phyloP scores from a whole-genome alignment of 495 filamentous ascomycete genomes.

The Darksidea phi region DNA sequence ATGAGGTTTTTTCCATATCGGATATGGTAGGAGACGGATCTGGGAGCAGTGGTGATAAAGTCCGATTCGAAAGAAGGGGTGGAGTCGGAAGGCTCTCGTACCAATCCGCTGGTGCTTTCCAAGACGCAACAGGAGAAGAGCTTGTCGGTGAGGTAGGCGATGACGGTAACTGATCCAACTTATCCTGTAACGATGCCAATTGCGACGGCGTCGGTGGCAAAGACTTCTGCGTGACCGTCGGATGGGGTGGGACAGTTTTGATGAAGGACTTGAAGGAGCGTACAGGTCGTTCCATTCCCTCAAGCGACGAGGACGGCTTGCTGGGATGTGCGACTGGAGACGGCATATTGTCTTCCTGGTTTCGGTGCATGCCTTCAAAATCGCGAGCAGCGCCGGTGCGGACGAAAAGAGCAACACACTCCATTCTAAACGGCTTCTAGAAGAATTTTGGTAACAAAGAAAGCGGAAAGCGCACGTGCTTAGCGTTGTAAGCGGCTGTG shows the following conservation, averaged over 20 bases:
- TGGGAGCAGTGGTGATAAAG: conserved; percentile 31
- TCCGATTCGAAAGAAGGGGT: background rate
- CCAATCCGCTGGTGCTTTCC: conserved; percentile 32
- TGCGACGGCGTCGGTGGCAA: conserved; percentile 34
- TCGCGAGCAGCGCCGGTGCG: background rate
- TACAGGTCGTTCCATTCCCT: conserved; percentile 35
- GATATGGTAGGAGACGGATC: conserved; percentile 18
- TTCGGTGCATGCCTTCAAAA: conserved; percentile 19
- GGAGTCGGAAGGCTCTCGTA: conserved; percentile 6
- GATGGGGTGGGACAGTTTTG: conserved; percentile 25
- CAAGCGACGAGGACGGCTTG: conserved; percentile 25
- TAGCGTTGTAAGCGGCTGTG: conserved; percentile 3
- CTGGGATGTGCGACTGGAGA: conserved; percentile 24
- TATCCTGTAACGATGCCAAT: too few relatives aligned
- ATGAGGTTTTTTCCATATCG: conserved; percentile 11
- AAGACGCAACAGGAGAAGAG: conserved; percentile 6
- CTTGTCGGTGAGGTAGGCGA: background rate
- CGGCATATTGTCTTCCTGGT: conserved; percentile 11
- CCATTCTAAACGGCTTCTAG: conserved; percentile 20
- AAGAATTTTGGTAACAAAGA: conserved; percentile 22
- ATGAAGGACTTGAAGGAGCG: conserved; percentile 36
- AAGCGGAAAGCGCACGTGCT: conserved; percentile 7
- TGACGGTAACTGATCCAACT: too few relatives aligned
- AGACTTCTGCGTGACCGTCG: conserved; percentile 13
- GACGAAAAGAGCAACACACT: conserved; percentile 10